Evolutionary conservation across 83 land plant genomes (phyloP).

Genomic region (Larix sibirica): DNA sequence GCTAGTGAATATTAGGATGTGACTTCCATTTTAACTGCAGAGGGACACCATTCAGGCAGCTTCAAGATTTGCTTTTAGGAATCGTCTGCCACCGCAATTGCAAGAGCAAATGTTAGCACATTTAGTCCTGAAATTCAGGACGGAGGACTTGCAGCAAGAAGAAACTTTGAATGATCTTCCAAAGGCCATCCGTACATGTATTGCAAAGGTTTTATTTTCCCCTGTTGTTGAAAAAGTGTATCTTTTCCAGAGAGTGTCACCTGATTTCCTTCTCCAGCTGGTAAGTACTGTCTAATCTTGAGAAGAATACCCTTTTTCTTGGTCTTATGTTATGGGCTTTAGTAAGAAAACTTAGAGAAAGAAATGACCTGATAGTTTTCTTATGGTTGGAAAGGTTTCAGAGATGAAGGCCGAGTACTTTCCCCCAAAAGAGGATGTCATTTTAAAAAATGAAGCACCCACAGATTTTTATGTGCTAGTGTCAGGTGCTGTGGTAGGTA

Average conservation of each 20-base stretch:
- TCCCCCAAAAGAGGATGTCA: slow-evolving; percentile 76
- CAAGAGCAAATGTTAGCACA: slow-evolving; percentile 88
- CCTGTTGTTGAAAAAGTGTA: slow-evolving; percentile 62
- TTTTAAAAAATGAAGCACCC: slow-evolving; percentile 80
- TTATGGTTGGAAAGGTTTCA: slow-evolving; percentile 41
- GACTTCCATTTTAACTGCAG: slow-evolving; percentile 24
- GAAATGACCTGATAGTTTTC: no score
- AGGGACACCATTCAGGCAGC: slow-evolving; percentile 82
- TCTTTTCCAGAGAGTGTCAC: slow-evolving; percentile 74
- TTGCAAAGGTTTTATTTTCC: slow-evolving; percentile 70
- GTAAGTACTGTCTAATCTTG: slow-evolving; percentile 23
- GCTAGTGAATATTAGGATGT: no score
- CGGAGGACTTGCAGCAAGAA: slow-evolving; percentile 84
- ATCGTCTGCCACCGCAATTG: slow-evolving; percentile 61
- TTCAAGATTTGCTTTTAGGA: slow-evolving; percentile 66
- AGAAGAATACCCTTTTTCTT: no score
- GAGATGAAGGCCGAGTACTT: slow-evolving; percentile 82
- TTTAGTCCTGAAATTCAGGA: slow-evolving; percentile 65
- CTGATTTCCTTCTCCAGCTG: slow-evolving; percentile 78
- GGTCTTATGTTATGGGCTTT: no score
- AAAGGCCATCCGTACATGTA: slow-evolving; percentile 70
- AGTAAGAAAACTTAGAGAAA: no score
- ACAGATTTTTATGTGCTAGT: slow-evolving; percentile 75
- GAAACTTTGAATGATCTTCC: slow-evolving; percentile 75
- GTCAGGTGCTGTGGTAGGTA: slow-evolving; percentile 65